These are phyloP conservation scores for Arthrobotrys entomopaga DNA, from an alignment of 2,329 filamentous ascomycete species.

Conservation along the genomic window DNA sequence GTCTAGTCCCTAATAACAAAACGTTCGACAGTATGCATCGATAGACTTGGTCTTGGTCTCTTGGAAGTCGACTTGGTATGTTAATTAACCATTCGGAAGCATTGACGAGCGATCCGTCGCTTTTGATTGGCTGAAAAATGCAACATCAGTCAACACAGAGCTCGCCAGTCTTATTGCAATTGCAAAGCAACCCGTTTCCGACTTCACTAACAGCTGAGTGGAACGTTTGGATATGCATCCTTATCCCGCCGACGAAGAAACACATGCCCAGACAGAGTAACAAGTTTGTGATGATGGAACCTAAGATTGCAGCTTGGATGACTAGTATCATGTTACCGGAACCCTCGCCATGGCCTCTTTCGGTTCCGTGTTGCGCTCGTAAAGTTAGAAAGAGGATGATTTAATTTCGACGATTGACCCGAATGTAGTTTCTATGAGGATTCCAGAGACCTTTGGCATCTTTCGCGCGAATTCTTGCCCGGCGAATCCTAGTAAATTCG, in stretches of 20 bases:
- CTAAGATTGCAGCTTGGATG: constrained; percentile 83
- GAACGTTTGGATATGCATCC: constrained; percentile 75
- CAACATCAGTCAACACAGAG: too few species aligned
- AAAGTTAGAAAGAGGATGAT: constrained; percentile 84
- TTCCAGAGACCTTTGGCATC: constrained; percentile 76
- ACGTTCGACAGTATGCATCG: too few species aligned
- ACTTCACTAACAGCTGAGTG: constrained; percentile 81
- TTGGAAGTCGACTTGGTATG: too few species aligned
- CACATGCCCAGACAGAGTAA: constrained; percentile 81
- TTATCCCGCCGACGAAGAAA: constrained; percentile 79
- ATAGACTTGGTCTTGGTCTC: too few species aligned
- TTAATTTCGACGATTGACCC: constrained; percentile 81
- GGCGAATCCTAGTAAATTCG: constrained; percentile 79
- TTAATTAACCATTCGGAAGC: too few species aligned
- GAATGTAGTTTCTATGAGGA: constrained; percentile 72
- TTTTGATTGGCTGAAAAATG: too few species aligned
- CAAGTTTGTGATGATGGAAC: constrained; percentile 83
- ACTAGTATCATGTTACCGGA: constrained; percentile 67
- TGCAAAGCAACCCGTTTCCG: constrained; percentile 77
- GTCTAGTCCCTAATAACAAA: too few species aligned
- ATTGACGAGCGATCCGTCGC: too few species aligned
- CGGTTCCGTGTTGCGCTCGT: constrained; percentile 66
- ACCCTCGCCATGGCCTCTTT: constrained; percentile 60
- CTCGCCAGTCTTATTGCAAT: too few species aligned
- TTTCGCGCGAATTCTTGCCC: constrained; percentile 78